Base-by-base conservation (phyloP, 129 eudicot species). In the Tagetes erecta region DNA sequence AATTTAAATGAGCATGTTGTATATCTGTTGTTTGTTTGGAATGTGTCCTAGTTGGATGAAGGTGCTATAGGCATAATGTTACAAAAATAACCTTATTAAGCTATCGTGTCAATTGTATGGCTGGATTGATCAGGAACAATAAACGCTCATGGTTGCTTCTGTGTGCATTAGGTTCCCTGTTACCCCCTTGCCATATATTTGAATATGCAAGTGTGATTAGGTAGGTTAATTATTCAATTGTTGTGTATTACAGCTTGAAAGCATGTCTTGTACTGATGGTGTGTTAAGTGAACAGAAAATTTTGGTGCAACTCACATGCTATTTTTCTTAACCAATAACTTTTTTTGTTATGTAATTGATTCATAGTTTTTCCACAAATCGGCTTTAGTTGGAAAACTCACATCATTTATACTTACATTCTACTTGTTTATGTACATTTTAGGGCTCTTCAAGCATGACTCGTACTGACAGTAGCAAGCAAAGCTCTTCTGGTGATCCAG, bases 401-500 rank as follows among this genome's bases (percentile, higher is more conserved):
- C n/a, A 50, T 63, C 9, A 14, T 72, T 9, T 64, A 65, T 72
- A 11, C 49, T 72, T 44, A 64, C 4, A 45, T 45, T 72, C 41
- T 41, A 37, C 69, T 67, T 42, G 68, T 64, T 79, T 71, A 9
- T 0, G 38, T n/a, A 51, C 53, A 37, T 71, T 66, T 58, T 75
- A 75, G 80, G 80, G 80, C 58, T 87, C 93, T 40, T 79, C 77
- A 55, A 92, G 91, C 77, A 82, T 92, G 84, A 78, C 62, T 37
- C 79, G 88, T 67, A 79, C 67, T 77, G 94, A 79, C 51, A 89
- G 90, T 77, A 78, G 87, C 53, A 89, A 70, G 52, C 81, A 70
- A 69, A 83, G 82, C 79, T 68, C 87, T 9, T 71, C 83, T 14
- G 81, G 84, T 27, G 97, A 92, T 2, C 80, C 88, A 6, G 96